Percentiles rank a stretch among this genome's conserved stretches.
These are phyloP conservation scores for Nitzschia palea DNA, from an alignment of 108 stramenopile species.

Conservation along the genomic window DNA sequence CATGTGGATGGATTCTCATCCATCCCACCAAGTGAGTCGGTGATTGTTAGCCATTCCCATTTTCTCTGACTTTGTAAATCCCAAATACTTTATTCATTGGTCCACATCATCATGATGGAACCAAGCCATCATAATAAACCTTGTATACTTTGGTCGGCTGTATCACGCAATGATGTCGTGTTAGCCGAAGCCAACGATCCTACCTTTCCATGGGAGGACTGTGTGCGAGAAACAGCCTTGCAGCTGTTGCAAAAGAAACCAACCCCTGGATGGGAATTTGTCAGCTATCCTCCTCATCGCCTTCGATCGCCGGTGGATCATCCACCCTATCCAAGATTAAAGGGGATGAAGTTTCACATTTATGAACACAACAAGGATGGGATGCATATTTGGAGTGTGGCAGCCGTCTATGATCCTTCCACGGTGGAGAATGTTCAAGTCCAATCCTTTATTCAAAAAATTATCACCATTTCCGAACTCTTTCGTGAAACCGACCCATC, in stretches of 20 bases:
- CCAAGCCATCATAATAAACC: background rate
- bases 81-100: too few relatives aligned
- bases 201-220: constrained; percentile 19
- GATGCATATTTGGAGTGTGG: constrained; percentile 51
- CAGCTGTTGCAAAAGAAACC: constrained; percentile 50
- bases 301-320: constrained; percentile 2
- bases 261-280: constrained; percentile 69
- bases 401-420: constrained; percentile 53
- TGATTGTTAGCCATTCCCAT: too few relatives aligned
- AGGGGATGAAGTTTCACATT: constrained; percentile 68
- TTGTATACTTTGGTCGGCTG: constrained; percentile 53
- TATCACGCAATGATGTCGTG: constrained; percentile 53
- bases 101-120: constrained; percentile 7
- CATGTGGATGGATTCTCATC: too few relatives aligned
- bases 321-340: constrained; percentile 12
- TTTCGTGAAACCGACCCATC: constrained; percentile 37
- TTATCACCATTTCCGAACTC: constrained; percentile 57
- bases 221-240: constrained; percentile 42
- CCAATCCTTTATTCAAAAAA: constrained; percentile 63
- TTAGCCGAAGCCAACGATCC: constrained; percentile 58
- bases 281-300: constrained; percentile 6
- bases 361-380: constrained; percentile 15
- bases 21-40: too few relatives aligned
- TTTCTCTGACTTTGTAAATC: too few relatives aligned
- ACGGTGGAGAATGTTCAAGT: constrained; percentile 24